Conservation (phyloP, 2,329 filamentous ascomycete genomes). For the Bertia moriformis region DNA sequence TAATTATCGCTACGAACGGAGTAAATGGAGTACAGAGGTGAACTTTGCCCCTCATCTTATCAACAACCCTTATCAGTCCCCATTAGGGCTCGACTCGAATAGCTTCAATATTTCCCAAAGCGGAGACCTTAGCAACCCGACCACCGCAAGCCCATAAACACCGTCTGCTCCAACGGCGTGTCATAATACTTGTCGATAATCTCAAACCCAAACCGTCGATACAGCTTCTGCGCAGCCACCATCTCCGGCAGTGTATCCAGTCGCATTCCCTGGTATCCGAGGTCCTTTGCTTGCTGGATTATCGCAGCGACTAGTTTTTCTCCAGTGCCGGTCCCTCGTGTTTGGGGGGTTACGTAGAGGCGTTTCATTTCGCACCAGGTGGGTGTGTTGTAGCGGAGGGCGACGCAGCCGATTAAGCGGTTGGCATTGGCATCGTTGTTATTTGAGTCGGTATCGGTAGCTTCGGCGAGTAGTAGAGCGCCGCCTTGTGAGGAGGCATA, state of each 20-base stretch:
- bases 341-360: constrained; percentile 31
- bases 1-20: too few species aligned
- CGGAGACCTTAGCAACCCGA: too few species aligned
- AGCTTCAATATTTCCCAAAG: too few species aligned
- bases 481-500: constrained; percentile 27
- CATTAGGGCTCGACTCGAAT: too few species aligned
- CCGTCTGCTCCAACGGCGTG: constrained; percentile 33
- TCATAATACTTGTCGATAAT: constrained; percentile 37
- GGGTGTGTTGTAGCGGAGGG: constrained; percentile 9
- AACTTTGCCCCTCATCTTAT: too few species aligned
- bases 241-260: constrained; percentile 40
- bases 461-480: constrained; percentile 27
- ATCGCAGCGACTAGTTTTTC: constrained; percentile 26
- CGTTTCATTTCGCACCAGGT: constrained; percentile 36
- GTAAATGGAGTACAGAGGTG: too few species aligned
- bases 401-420: constrained; percentile 24
- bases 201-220: constrained; percentile 32
- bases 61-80: too few species aligned
- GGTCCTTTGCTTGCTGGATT: constrained; percentile 23
- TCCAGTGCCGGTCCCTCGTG: constrained; percentile 32
- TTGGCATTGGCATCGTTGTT: constrained; percentile 28
- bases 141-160: constrained; percentile 32
- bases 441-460: constrained; percentile 1
- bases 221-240: constrained; percentile 30
- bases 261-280: constrained; percentile 34